Percentiles rank a stretch among this genome's conserved stretches.
phyloP scores from a whole-genome alignment of 768 basidiomycete species.

The Auricularia sp. region DNA sequence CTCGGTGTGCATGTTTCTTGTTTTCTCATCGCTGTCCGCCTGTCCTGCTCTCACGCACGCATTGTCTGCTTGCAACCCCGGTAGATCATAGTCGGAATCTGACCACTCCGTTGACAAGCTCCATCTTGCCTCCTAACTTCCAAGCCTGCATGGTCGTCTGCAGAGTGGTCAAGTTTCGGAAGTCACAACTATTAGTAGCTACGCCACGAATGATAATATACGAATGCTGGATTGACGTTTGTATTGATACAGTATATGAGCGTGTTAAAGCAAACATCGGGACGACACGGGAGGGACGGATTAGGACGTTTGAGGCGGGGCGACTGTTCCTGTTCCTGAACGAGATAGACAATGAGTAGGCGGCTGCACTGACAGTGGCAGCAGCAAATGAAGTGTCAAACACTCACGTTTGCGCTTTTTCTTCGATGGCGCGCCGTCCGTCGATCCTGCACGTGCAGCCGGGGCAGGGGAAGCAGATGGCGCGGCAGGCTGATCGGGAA shows the following conservation, averaged over 20 bases:
- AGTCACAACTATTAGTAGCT: background rate
- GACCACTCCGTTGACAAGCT: too few relatives aligned
- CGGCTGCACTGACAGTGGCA: background rate
- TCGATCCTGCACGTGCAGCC: conserved; percentile 34
- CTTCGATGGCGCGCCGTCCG: conserved; percentile 40
- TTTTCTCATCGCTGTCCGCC: background rate
- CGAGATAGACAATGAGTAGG: background rate
- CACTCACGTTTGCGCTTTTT: conserved; percentile 71
- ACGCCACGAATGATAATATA: too few relatives aligned
- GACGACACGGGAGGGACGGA: too few relatives aligned
- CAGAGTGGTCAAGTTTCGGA: too few relatives aligned
- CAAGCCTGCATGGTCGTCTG: too few relatives aligned
- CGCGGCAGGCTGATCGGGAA: conserved; percentile 26
- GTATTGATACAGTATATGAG: too few relatives aligned
- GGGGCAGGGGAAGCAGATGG: conserved; percentile 25
- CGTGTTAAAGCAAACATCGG: too few relatives aligned
- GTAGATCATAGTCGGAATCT: background rate
- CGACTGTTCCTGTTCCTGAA: too few relatives aligned
- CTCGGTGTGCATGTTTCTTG: background rate
- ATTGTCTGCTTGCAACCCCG: background rate
- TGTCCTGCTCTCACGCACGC: background rate
- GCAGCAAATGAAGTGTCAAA: background rate
- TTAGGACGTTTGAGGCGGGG: too few relatives aligned
- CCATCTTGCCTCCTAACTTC: too few relatives aligned
- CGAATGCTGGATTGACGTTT: too few relatives aligned